Evolutionary conservation across 1,284 basidiomycete genomes (phyloP), one percentile per base, ranked within the genome.

Genomic region (Leucoagaricus sp.): DNA sequence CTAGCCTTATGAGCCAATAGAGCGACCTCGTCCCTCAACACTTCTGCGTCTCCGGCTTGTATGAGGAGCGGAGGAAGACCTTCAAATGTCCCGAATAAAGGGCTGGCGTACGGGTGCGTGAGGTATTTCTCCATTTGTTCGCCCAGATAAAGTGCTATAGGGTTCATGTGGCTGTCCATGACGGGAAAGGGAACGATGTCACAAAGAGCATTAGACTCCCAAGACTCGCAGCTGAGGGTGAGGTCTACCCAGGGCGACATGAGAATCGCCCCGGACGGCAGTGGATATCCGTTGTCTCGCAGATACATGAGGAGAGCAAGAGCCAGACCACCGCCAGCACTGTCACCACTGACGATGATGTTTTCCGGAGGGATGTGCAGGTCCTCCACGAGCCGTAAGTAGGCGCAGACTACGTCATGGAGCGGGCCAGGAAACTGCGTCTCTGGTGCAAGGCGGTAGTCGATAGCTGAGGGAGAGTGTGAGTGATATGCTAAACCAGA

Each of bases 401-500:
- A 99, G 1, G 89, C 91, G 19, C 81, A 84, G 47, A 96, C 91
- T 28, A 87, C 91, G 66, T 99, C 97, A 66, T 97, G 93, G 6
- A 99, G 79, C 25, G 95, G 92, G 0, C 96, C 93, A 0, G 96
- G 96, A 72, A 99, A 99, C 29, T 84, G 81, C 6, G 94, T 93
- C 71, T 98, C 96, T 1, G 96, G 96, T 0, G 96, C 96, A 28
- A 99, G 80, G 17, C 96, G 91, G 72, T 99, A 99, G 69, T 98
- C 95, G 64, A 98, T 79, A n/a, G 93, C 93, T 94, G 64, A 40
- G 58, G 45, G 38, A 23, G 49, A 19, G 26, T 29, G 51, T 45
- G 31, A 26, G 47, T 46, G 44, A 61, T n/a, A 15, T 61, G 61
- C 40, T 44, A 4, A 28, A 34, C 5, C 19, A 25, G 29, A 19